Base-by-base conservation (phyloP, 2,329 filamentous ascomycete genomes). In the Ophiostoma australiae region DNA sequence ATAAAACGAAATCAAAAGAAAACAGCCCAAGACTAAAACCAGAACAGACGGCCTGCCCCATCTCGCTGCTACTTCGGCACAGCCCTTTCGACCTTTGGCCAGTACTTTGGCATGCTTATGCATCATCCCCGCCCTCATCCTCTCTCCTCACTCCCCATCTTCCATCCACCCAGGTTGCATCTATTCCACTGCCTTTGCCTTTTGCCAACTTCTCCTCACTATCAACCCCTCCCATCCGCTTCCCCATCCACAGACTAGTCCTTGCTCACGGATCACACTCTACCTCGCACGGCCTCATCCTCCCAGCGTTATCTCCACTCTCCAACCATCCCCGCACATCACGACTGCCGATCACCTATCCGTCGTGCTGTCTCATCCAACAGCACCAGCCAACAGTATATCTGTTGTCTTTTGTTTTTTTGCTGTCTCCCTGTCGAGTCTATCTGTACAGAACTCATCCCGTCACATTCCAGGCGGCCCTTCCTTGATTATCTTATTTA, bases 341-440 rank as follows among this genome's bases (percentile, higher is more conserved):
- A 66, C 63, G 20, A 39, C 63, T 39, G 63, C 20, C 63, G 63
- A 66, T 66, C 63, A 39, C 35, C n/a, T 66, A 23, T n/a, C n/a
- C 35, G 17, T 39, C 35, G 20, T 39, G 33, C 8, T 39, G 31
- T 66, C 33, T 39, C 63, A 37, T 39, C 20, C 63, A 37, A 37
- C 63, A 37, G 39, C 39, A 41, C 4, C 39, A 13, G 39, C 17
- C 61, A n/a, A 10, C 20, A 10, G 10, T 65, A 39, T 65, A 33
- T n/a, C 10, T 11, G 15, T 33, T 33, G 27, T 33, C 27, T 61
- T 27, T 5, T 17, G 23, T 17, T 35, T 10, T 61, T 27, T 5
- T 17, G 23, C 17, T 35, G 61, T 37, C 31, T 35, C 33, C 31
- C 20, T 37, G 61, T 65, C 27, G n/a, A 58, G 20, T 63, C 23